Evolutionary conservation across 1,139 yeast genomes (phyloP).

Genomic region (Kodamaea ohmeri): DNA sequence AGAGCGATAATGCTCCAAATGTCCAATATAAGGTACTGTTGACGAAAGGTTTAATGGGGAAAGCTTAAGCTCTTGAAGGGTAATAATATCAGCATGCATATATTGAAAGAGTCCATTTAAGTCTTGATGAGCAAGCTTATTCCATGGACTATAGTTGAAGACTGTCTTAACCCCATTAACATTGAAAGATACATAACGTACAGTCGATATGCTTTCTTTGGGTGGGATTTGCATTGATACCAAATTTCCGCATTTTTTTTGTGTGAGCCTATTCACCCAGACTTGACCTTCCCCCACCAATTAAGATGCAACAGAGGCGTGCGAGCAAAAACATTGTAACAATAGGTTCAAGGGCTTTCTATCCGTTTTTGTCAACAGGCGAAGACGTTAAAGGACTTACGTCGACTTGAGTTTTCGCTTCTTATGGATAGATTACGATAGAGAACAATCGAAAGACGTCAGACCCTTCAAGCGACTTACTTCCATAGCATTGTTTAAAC

Average conservation of each 20-base stretch:
- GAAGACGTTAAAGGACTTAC: no score
- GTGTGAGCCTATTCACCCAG: background rate
- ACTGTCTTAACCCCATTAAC: conserved; percentile 82
- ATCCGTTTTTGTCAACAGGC: no score
- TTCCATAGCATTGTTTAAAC: no score
- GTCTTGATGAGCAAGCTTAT: conserved; percentile 42
- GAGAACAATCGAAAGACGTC: no score
- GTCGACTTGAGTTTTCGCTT: no score
- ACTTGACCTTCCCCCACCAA: no score
- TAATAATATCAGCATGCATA: conserved; percentile 70
- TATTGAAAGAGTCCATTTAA: conserved; percentile 49
- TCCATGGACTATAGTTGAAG: conserved; percentile 84
- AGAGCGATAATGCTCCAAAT: conserved; percentile 55
- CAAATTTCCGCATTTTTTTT: background rate
- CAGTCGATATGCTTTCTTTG: conserved; percentile 8
- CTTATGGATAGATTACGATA: no score
- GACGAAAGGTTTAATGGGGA: conserved; percentile 47
- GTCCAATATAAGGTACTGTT: conserved; percentile 43
- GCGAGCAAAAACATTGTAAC: no score
- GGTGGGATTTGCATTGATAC: background rate
- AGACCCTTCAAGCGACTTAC: no score
- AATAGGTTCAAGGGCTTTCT: no score
- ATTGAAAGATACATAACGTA: conserved; percentile 69
- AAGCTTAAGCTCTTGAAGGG: conserved; percentile 84
- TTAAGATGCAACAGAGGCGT: no score